phyloP scores from a whole-genome alignment of 2,329 filamentous ascomycete genomes.

The Beauveria sp. region DNA sequence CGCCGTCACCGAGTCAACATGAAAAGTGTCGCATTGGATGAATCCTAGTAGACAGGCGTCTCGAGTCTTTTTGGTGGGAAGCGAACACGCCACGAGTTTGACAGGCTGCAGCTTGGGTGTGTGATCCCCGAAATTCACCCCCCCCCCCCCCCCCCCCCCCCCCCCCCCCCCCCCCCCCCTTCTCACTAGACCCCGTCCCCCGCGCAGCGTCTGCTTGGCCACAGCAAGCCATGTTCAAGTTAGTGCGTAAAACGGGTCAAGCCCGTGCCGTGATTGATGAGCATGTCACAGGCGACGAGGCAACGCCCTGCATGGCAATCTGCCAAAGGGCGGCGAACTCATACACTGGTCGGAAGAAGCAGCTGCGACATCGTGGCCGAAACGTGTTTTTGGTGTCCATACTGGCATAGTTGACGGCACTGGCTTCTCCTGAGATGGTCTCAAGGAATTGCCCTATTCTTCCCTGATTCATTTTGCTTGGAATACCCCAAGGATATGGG shows the following conservation, averaged over 20 bases:
- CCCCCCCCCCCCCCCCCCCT: not conserved
- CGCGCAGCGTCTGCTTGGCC: slow-evolving; percentile 6
- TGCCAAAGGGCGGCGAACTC: not conserved
- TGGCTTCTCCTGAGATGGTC: not conserved
- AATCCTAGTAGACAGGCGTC: not conserved
- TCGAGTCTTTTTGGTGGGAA: not conserved
- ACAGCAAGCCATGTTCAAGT: slow-evolving; percentile 5
- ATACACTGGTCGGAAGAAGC: not conserved
- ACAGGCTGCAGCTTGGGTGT: not conserved
- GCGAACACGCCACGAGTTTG: not conserved
- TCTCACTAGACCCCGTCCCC: slow-evolving; percentile 4
- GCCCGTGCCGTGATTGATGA: not conserved
- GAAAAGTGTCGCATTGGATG: not conserved
- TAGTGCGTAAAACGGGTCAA: slow-evolving; percentile 5
- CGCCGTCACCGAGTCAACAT: not conserved
- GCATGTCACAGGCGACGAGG: not conserved
- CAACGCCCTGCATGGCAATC: not conserved
- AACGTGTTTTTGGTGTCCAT: not conserved
- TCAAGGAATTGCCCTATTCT: not conserved
- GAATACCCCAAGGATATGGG: not conserved
- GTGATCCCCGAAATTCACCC: not conserved
- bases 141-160: not conserved
- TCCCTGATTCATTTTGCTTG: not conserved
- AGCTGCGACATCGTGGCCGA: not conserved
- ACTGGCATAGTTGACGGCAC: not conserved